Evolutionary conservation across 2,329 filamentous ascomycete genomes (phyloP), one percentile per base, ranked within the genome.

Genomic region (Tolypocladium endophyticum): DNA sequence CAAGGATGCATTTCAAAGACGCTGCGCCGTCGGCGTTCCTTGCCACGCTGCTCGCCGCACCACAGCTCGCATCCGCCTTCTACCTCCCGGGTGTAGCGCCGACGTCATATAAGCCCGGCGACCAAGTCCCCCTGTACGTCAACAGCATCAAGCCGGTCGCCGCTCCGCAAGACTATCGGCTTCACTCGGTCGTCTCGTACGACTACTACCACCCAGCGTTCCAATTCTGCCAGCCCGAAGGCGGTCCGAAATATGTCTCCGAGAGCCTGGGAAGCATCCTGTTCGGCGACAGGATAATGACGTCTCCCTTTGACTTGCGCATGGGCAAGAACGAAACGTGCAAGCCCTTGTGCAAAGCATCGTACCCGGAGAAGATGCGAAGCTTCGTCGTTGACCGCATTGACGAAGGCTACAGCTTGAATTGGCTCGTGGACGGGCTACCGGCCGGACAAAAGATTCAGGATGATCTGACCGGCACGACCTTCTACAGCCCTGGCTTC

Each of bases 51-150:
- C 69, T 86, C 43, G 74, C 77, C 55, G 70, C 79, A 35, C 81
- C 84, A 30, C 78, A 82, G 62, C 71, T 85, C 41, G 75, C 80
- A 18, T 81, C 85, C 2, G 90, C 91, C 59, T 99, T 97, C 79
- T 99, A 99, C 77, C 89, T 99, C 47, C 94, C 93, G 43, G 94
- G 94, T 66, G 92, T 97, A 67, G 92, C 93, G 65, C 94, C 94
- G 28, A 95, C 91, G 52, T 93, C 93, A 60, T 99, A 99, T 79
- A 86, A 89, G 68, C 77, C 79, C 58, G 89, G 86, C 70, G 89
- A 94, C 67, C 77, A 77, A 33, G 94, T 99, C 30, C 90, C 92
- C 30, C 83, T 99, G 56, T 87, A 90, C 69, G 94, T 99, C 73
- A 99, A 99, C 77, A 87, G 87, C 71, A 87, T 99, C 68, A 94